A percentile compares a stretch with the other conserved stretches of the same genome.
These are phyloP conservation scores for Lepidium sativum DNA, from an alignment of 345 rosid species.

Conservation along the genomic window DNA sequence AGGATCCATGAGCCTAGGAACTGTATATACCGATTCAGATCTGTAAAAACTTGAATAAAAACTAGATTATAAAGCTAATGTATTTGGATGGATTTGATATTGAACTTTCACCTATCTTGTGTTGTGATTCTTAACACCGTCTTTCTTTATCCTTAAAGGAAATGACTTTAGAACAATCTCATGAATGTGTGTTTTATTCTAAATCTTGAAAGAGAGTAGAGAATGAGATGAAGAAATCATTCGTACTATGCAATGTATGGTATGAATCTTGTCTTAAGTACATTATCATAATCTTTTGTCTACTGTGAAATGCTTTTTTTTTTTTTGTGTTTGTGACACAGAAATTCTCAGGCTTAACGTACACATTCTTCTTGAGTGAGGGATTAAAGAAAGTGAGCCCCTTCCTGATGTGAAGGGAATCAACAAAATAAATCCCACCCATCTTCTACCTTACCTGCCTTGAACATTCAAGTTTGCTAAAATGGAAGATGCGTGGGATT, in stretches of 20 bases:
- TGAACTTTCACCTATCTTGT: too few relatives aligned
- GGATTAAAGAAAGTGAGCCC: neutral
- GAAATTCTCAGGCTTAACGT: neutral
- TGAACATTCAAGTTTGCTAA: neutral
- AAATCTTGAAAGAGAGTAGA: neutral
- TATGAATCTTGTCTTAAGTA: neutral
- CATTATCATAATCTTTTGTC: neutral
- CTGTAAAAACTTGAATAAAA: too few relatives aligned
- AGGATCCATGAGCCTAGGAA: too few relatives aligned
- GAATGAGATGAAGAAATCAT: neutral
- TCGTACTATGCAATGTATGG: neutral
- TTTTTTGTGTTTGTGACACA: neutral
- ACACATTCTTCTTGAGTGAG: neutral
- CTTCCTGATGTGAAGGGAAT: neutral
- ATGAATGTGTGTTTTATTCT: neutral
- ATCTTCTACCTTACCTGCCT: constrained; percentile 9
- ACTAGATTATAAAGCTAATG: too few relatives aligned
- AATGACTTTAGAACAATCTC: constrained; percentile 13
- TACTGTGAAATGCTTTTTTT: neutral
- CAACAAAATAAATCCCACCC: constrained; percentile 2
- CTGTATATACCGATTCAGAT: too few relatives aligned
- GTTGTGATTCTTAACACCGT: too few relatives aligned
- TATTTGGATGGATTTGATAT: too few relatives aligned
- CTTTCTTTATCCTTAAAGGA: neutral
- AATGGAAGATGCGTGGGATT: constrained; percentile 20